Base-by-base conservation (phyloP, 371 early-diverging fungal genomes). In the Massospora cicadina region DNA sequence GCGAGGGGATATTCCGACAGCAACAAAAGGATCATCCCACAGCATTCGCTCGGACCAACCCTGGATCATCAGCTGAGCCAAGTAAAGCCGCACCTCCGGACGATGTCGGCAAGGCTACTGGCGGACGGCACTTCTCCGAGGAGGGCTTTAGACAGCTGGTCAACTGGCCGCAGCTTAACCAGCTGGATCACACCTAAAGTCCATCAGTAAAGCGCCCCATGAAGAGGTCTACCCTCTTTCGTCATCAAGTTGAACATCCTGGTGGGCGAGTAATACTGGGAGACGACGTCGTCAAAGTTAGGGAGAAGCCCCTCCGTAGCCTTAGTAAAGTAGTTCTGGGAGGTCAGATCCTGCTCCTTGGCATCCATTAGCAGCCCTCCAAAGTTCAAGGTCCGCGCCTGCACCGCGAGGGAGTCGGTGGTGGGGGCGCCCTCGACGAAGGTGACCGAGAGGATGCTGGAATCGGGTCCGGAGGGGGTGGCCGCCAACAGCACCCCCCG, bases 211-310 rank as follows among this genome's bases (percentile, higher is more conserved):
- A 43, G 43, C 17, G 43, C 17, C 17, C 17, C 43, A 17, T n/a
- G n/a, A n/a, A n/a, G n/a, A n/a, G n/a, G n/a, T n/a, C n/a, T 43
- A 57, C 57, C 57, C 28, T 57, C 28, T 12, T 21, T 57, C 3
- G 57, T 57, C 5, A 57, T 57, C 25, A 57, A 25, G 57, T 57
- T 57, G 57, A 57, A 57, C 10, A 10, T n/a, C 23, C 57, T n/a
- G 2, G 57, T 10, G 2, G 57, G 57, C 26, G 57, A n/a, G 28
- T 5, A 57, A 21, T 57, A 57, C 21, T 57, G 57, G 57, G 57
- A 25, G 10, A 25, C 28, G 12, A 57, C 25, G 28, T 57, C 57
- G 21, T 57, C 57, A 57, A 57, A 21, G 10, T 17, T 17, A 43
- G 43, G 43, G 43, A 43, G 43, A 43, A 10, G 43, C 10, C 10